phyloP scores from a whole-genome alignment of 2,329 filamentous ascomycete genomes.

The Phoma sp. region DNA sequence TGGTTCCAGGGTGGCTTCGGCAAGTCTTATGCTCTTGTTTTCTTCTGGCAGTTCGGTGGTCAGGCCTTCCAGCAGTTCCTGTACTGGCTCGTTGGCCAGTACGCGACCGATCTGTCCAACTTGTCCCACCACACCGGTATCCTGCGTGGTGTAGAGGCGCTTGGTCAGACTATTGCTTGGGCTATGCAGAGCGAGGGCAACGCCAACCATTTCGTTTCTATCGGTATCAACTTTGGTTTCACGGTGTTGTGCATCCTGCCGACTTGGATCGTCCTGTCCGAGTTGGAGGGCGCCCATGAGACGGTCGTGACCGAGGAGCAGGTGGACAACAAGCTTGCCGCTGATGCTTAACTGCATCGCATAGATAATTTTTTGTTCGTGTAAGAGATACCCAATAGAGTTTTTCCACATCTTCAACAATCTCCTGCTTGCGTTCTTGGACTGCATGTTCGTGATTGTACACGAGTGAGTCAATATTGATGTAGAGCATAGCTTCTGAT shows the following conservation, averaged over 20 bases:
- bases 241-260: constrained; percentile 39
- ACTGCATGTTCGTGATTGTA: too few relatives aligned
- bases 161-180: constrained; percentile 46
- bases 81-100: constrained; percentile 47
- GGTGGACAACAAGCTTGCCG: constrained; percentile 15
- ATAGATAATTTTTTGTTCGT: background rate
- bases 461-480: too few relatives aligned
- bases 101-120: constrained; percentile 40
- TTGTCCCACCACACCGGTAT: constrained; percentile 45
- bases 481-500: too few relatives aligned
- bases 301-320: constrained; percentile 29
- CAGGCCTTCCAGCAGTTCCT: constrained; percentile 47
- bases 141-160: constrained; percentile 42
- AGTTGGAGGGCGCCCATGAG: constrained; percentile 42
- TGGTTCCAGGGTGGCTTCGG: constrained; percentile 45
- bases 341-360: background rate
- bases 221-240: constrained; percentile 45
- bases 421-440: too few relatives aligned
- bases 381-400: constrained; percentile 14
- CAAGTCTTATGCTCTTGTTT: constrained; percentile 41
- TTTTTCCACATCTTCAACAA: background rate
- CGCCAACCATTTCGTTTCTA: constrained; percentile 46
- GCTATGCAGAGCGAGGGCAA: constrained; percentile 46
- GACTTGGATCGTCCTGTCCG: constrained; percentile 43
- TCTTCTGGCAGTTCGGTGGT: constrained; percentile 47